These are phyloP conservation scores for Daldinia bambusicola DNA, from an alignment of 495 filamentous ascomycete species.

Conservation along the genomic window DNA sequence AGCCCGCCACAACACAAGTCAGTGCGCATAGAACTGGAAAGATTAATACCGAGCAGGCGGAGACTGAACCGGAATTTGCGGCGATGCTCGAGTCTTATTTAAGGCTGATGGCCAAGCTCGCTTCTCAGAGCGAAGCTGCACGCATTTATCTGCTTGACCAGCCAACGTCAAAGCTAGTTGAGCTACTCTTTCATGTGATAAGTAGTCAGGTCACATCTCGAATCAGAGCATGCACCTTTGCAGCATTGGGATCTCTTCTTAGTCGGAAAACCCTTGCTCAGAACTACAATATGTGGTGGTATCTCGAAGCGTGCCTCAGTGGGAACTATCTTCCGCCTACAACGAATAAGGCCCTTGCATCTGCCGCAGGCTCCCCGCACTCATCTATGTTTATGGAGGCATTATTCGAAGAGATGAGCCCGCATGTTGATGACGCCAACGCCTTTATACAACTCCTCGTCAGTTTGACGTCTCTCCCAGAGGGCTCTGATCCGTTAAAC, in stretches of 20 bases:
- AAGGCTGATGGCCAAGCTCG: constrained; percentile 82
- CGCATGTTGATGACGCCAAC: constrained; percentile 81
- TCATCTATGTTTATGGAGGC: constrained; percentile 62
- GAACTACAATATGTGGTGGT: constrained; percentile 73
- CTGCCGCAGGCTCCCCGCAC: constrained; percentile 33
- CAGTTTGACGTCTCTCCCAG: constrained; percentile 70
- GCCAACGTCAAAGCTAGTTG: constrained; percentile 68
- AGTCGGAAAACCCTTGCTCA: constrained; percentile 68
- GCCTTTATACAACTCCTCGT: constrained; percentile 81
- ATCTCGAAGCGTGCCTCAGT: constrained; percentile 77
- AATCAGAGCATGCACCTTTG: constrained; percentile 80
- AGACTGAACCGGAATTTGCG: constrained; percentile 84
- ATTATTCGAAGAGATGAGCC: constrained; percentile 67
- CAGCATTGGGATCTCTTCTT: constrained; percentile 72
- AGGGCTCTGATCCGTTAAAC: constrained; percentile 66
- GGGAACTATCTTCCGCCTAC: constrained; percentile 57
- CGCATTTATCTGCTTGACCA: constrained; percentile 75
- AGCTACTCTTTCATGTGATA: constrained; percentile 74
- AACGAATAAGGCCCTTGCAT: constrained; percentile 29
- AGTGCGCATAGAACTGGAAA: constrained; percentile 68
- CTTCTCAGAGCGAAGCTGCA: constrained; percentile 71
- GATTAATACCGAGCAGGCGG: constrained; percentile 60
- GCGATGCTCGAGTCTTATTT: constrained; percentile 95
- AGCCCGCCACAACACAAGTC: constrained; percentile 64
- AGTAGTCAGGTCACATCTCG: constrained; percentile 74